Evolutionary conservation across 768 basidiomycete species (phyloP), one percentile per base, ranked within the genome.

Genomic region (Leccinum olivaceopallidum): DNA sequence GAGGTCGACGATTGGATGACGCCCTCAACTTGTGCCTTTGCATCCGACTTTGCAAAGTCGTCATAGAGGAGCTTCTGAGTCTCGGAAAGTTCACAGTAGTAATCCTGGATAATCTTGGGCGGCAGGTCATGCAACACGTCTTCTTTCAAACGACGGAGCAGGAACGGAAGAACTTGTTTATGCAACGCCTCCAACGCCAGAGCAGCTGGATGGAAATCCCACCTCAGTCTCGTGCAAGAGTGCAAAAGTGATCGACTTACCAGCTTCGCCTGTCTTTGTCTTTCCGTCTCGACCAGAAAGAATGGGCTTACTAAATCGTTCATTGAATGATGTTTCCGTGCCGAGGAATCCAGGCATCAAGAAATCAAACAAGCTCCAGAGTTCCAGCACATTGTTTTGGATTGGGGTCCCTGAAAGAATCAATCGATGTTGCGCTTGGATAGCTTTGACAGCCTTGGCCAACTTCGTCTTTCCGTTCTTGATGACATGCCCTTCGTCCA

Each of bases 351-450:
- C 97, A 16, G 97, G 97, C 97, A 99, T 99, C 65, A 99, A 78
- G 78, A 98, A 99, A 76, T 99, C 97, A 74, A 99, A 99, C 49
- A 99, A 78, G 75, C 94, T 97, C 97, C 97, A 99, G 2, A 99
- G 78, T 72, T 99, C 97, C 53, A 99, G 80, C 2, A 99, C 95
- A 71, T 99, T 98, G 73, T 99, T 99, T 77, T 99, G 97, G 60
- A 99, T 98, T 0, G 97, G 97, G 6, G 97, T 99, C 39, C 97
- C 97, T 0, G 95, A 97, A 3, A 99, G 80, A 69, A 99, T 92
- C 22, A 99, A 80, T 24, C 97, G 88, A 76, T 99, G 97, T 60
- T 95, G 89, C 1, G 96, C 93, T 57, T 84, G 85, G 50, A 98
- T 83, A 60, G 81, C 84, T 75, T 99, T 99, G 68, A 98, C 92